Evolutionary conservation across 2,329 filamentous ascomycete species (phyloP).

Genomic region (Aspergillus fischeri): DNA sequence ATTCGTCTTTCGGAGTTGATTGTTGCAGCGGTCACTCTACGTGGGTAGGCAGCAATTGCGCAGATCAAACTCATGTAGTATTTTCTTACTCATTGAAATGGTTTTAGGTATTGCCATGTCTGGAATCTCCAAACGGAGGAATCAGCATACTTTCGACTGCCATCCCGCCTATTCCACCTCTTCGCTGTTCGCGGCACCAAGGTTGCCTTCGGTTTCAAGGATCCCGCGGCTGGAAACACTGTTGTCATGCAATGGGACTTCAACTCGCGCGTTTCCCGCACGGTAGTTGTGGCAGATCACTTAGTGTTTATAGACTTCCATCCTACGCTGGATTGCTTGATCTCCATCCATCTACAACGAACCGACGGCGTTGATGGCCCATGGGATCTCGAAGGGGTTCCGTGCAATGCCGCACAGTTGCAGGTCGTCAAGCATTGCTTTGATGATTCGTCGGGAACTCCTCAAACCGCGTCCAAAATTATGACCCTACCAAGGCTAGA

Average conservation of each 20-base stretch:
- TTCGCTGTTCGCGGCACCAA: conserved; percentile 19
- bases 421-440: conserved; percentile 11
- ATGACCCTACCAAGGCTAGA: background rate
- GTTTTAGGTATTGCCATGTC: conserved; percentile 26
- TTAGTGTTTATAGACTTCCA: conserved; percentile 16
- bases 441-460: background rate
- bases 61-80: background rate
- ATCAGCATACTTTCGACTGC: conserved; percentile 23
- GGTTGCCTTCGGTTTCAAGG: conserved; percentile 17
- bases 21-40: conserved; percentile 16
- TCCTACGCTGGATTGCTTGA: conserved; percentile 13
- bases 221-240: background rate
- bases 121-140: conserved; percentile 24
- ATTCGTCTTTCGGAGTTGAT: conserved; percentile 19
- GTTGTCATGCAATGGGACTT: conserved; percentile 22
- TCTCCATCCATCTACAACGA: conserved; percentile 11
- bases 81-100: background rate
- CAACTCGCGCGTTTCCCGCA: conserved; percentile 13
- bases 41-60: conserved; percentile 17
- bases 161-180: conserved; percentile 13
- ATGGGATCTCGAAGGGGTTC: background rate
- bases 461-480: background rate
- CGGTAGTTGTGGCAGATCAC: conserved; percentile 2
- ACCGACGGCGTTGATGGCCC: background rate
- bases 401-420: conserved; percentile 5